Percentiles rank a stretch among this genome's conserved stretches.
Evolutionary conservation across 768 basidiomycete genomes (phyloP).

Genomic region (Pleurotus tuoliensis): DNA sequence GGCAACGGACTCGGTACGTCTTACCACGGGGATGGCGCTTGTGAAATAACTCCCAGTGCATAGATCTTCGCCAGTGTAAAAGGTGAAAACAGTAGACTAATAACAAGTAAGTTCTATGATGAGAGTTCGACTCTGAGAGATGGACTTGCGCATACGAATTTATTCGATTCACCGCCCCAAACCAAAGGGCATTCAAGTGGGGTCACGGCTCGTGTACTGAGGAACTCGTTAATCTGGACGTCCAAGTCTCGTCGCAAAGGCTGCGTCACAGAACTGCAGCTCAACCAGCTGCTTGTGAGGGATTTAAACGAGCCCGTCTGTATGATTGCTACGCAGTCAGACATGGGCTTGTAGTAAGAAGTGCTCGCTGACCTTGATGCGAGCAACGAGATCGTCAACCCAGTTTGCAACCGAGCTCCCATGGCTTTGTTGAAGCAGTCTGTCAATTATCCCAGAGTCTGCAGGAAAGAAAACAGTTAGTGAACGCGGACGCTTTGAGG

Average conservation of each 20-base stretch:
- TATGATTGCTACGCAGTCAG: not conserved
- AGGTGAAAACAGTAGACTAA: slow-evolving; percentile 41
- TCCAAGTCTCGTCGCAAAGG: slow-evolving; percentile 22
- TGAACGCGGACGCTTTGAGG: not conserved
- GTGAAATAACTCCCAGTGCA: slow-evolving; percentile 39
- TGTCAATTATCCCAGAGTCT: slow-evolving; percentile 39
- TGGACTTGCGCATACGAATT: slow-evolving; percentile 37
- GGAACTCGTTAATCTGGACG: slow-evolving; percentile 27
- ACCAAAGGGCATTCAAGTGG: slow-evolving; percentile 43
- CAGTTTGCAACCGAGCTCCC: slow-evolving; percentile 32
- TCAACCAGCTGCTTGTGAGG: slow-evolving; percentile 30
- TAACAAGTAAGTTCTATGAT: not conserved
- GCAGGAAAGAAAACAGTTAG: not conserved
- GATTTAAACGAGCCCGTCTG: slow-evolving; percentile 31
- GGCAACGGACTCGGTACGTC: not conserved
- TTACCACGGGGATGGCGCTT: slow-evolving; percentile 30
- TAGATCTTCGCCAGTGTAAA: slow-evolving; percentile 35
- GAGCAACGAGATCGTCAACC: slow-evolving; percentile 32
- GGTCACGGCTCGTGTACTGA: slow-evolving; percentile 26
- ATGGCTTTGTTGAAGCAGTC: slow-evolving; percentile 29
- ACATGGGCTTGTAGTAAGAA: too few species aligned
- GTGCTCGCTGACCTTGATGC: slow-evolving; percentile 31
- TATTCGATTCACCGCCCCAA: slow-evolving; percentile 44
- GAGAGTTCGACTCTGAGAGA: not conserved
- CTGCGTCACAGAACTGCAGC: slow-evolving; percentile 33